These are phyloP conservation scores for Leishmania aethiopica DNA, from an alignment of 208 protist species.

Conservation along the genomic window DNA sequence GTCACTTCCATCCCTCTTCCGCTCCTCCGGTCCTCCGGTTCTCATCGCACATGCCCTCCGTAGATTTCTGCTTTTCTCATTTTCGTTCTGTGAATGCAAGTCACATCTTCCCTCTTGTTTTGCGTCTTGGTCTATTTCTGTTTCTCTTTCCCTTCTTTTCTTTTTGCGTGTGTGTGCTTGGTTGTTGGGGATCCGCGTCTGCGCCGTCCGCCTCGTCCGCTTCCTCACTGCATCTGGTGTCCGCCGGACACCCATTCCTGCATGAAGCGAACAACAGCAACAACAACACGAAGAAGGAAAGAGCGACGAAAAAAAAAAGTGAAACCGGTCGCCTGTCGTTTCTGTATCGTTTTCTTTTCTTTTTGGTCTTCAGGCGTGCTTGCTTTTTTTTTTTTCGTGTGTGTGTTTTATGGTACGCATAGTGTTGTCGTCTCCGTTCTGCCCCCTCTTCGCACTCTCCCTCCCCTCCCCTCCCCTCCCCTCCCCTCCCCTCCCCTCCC, in stretches of 20 bases:
- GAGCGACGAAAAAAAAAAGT: too few species aligned
- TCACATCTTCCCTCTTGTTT: not conserved
- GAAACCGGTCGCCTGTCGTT: too few species aligned
- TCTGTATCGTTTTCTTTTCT: too few species aligned
- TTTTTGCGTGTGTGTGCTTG: too few species aligned
- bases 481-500: not conserved
- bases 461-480: not conserved
- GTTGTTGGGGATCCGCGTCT: too few species aligned
- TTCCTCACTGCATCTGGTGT: not conserved
- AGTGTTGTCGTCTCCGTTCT: not conserved
- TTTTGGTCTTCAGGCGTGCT: too few species aligned
- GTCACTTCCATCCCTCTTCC: not conserved
- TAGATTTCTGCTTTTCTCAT: not conserved
- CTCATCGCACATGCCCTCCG: not conserved
- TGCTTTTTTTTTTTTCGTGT: too few species aligned
- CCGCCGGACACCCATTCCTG: too few species aligned
- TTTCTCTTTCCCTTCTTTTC: too few species aligned
- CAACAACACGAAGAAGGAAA: too few species aligned
- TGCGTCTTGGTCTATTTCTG: too few species aligned
- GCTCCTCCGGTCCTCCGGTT: not conserved
- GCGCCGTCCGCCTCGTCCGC: not conserved
- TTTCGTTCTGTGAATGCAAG: not conserved
- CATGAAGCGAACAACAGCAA: too few species aligned
- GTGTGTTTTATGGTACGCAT: not conserved
- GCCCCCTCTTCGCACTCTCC: not conserved